Evolutionary conservation across 495 filamentous ascomycete species (phyloP), one percentile per base, ranked within the genome.

Genomic region (Achaetomiella virescens): DNA sequence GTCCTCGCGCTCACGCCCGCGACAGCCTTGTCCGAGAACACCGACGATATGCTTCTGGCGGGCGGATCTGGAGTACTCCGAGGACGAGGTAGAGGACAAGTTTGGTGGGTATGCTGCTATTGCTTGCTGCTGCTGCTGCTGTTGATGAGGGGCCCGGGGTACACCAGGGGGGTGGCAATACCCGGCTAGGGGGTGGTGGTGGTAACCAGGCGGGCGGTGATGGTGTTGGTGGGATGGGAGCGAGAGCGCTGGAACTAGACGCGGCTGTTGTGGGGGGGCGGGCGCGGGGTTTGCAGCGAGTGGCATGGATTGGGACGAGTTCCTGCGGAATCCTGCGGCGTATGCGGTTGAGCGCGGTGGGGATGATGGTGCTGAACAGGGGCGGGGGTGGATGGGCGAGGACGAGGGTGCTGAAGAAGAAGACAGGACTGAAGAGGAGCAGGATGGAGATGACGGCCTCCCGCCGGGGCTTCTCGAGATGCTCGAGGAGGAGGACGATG

Each of bases 1-100:
- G 9, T 31, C 9, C 27, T 31, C 27, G 27, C 27, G 9, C 27
- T 27, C 31, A 46, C 52, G n/a, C 52, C 52, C 3, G 31, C 33
- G 22, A 47, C 42, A 8, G 17, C 17, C 14, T n/a, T 52, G 21
- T 38, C 42, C 9, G 52, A 27, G 9, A 37, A 20, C 21, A 54
- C 33, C 6, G 52, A 46, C 20, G 52, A 46, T 6, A 54, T 54
- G 52, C 22, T 54, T 14, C 31, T 46, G 8, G 52, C 52, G 38
- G 52, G 31, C 52, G 6, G 52, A 54, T 31, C 0, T 40, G 31
- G 52, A 35, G 21, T 54, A 54, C n/a, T 38, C 42, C 14, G 42
- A 46, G 18, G 41, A 9, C 0, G 52, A 38, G 14, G 42, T 31
- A 27, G n/a, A n/a, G n/a, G n/a, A n/a, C n/a, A n/a, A n/a, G n/a